These are phyloP conservation scores for Pythium dissimile DNA, from an alignment of 352 stramenopile genomes.

Conservation along the genomic window DNA sequence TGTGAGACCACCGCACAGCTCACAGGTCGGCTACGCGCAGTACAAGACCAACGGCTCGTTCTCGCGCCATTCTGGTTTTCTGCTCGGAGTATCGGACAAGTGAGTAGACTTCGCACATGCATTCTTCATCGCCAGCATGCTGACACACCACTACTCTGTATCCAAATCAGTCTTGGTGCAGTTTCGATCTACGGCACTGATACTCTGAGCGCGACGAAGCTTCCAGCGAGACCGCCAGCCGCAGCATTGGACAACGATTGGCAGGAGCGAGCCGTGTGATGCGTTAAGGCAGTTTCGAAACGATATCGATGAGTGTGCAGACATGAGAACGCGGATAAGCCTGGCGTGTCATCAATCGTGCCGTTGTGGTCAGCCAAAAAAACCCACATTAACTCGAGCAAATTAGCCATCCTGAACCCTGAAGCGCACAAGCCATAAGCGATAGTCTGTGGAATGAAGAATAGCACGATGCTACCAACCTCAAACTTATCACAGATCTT, in stretches of 20 bases:
- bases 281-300: neutral
- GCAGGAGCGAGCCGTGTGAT: constrained; percentile 10
- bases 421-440: too few relatives aligned
- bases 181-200: constrained; percentile 47
- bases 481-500: constrained; percentile 2
- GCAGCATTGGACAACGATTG: constrained; percentile 1
- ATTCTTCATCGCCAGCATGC: neutral
- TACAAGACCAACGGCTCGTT: constrained; percentile 82
- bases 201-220: constrained; percentile 7
- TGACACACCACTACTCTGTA: neutral
- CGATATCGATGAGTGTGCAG: too few relatives aligned
- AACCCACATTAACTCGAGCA: too few relatives aligned
- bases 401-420: too few relatives aligned
- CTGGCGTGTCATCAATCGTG: too few relatives aligned
- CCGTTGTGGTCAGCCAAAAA: too few relatives aligned
- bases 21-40: constrained; percentile 15
- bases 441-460: too few relatives aligned
- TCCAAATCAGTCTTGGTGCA: constrained; percentile 39
- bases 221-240: neutral
- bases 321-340: too few relatives aligned
- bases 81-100: constrained; percentile 76
- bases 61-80: constrained; percentile 38
- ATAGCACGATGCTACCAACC: too few relatives aligned
- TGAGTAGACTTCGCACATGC: constrained; percentile 21
- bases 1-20: neutral